phyloP scores from a whole-genome alignment of 805 yeast genomes.

The Scheffersomyces ergatensis region DNA sequence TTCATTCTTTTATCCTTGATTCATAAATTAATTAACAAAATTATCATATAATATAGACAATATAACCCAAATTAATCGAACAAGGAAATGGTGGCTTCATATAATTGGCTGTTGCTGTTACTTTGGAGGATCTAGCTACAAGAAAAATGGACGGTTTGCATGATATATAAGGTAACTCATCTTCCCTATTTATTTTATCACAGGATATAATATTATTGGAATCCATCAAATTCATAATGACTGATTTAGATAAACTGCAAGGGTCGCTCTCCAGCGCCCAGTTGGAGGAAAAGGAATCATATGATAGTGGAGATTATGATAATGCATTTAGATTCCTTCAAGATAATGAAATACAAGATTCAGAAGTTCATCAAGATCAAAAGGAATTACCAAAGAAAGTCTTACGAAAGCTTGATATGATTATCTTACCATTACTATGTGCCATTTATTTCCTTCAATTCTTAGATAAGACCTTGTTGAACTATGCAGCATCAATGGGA shows the following conservation, averaged over 20 bases:
- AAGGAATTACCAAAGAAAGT: slow-evolving; percentile 1
- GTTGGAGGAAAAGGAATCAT: not conserved
- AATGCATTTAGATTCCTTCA: slow-evolving; percentile 7
- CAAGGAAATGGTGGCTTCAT: no score
- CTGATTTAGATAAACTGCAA: not conserved
- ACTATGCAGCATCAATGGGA: slow-evolving; percentile 67
- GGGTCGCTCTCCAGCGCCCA: not conserved
- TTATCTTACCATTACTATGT: slow-evolving; percentile 50
- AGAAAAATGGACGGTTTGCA: no score
- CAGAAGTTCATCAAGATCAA: not conserved
- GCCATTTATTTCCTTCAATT: slow-evolving; percentile 55
- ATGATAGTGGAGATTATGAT: slow-evolving; percentile 4
- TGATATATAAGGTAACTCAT: no score
- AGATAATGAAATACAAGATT: not conserved
- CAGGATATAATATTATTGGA: no score
- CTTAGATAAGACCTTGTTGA: slow-evolving; percentile 56
- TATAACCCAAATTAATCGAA: no score
- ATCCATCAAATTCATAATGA: no score
- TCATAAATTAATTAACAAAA: no score
- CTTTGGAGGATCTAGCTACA: no score
- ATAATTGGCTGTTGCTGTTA: no score
- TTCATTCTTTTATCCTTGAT: no score
- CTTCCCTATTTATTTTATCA: no score
- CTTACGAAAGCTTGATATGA: slow-evolving; percentile 43
- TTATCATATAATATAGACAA: no score